Base-by-base conservation (phyloP, 768 basidiomycete genomes). In the Sistotremastrum niveocremeum region DNA sequence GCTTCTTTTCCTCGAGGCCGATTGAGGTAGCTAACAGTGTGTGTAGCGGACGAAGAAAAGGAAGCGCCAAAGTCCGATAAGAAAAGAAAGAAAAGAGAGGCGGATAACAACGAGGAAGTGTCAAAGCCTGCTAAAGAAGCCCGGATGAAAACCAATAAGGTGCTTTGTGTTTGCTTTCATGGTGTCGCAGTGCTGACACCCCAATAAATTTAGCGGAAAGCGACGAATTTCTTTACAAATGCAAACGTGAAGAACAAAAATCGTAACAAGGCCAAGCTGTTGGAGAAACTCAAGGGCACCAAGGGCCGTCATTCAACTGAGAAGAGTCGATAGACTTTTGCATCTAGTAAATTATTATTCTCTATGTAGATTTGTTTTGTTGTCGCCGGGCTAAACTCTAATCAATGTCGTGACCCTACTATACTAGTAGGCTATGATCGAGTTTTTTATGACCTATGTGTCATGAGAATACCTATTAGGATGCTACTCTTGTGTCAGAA, bases 121-220 rank as follows among this genome's bases (percentile, higher is more conserved):
- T 54, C 56, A 32, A 45, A 58, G 10, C 63, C 60, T 42, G 67
- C 62, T 58, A 88, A 87, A 61, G 83, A 74, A 52, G 60, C 73
- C 30, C 84, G 94, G 11, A 85, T 94, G 87, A 94, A 76, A 55
- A 98, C 95, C 1, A 89, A 80, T 71, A 99, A 99, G 69, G 85
- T 81, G 59, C 37, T 51, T 51, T 5, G 2, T 48, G 32, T 49
- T 20, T 37, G 47, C 5, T 40, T 37, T 41, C 52, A 11, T 39
- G 35, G 9, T n/a, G 36, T 33, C 9, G 8, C 32, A 37, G 9
- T 34, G 8, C 11, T 20, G 0, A 48, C 38, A 39, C 12, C 31
- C 31, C 48, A 37, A 31, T 56, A 3, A 12, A 45, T 41, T 50
- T 34, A 88, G 89, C 82, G 79, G 68, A 90, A 86, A 65, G 77